These are phyloP conservation scores for Athelia sp. DNA, from an alignment of 1,284 basidiomycete genomes.

Conservation along the genomic window DNA sequence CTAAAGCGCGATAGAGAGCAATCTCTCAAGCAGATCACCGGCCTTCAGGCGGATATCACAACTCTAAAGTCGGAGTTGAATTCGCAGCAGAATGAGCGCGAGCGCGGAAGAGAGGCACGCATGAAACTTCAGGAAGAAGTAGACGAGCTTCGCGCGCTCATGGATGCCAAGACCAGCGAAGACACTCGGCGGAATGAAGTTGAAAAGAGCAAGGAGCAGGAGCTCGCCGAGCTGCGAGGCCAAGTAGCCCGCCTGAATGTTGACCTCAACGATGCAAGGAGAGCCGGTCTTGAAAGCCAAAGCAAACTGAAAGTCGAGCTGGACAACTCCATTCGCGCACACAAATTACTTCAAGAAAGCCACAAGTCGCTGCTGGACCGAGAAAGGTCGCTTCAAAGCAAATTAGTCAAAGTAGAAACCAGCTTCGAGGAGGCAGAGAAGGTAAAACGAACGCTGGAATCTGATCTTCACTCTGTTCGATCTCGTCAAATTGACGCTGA, in stretches of 20 bases:
- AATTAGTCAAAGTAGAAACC: constrained; percentile 48
- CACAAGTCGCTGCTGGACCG: constrained; percentile 63
- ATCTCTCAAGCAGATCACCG: constrained; percentile 55
- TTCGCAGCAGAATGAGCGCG: constrained; percentile 58
- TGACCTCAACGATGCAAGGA: constrained; percentile 57
- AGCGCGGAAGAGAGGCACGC: constrained; percentile 46
- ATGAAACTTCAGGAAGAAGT: constrained; percentile 76
- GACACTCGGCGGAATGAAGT: constrained; percentile 81
- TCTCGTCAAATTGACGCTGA: constrained; percentile 74
- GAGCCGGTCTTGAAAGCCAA: constrained; percentile 54
- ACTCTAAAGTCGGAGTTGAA: constrained; percentile 64
- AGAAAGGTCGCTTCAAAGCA: constrained; percentile 46
- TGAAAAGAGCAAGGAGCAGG: constrained; percentile 84
- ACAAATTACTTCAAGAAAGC: constrained; percentile 48
- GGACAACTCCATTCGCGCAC: constrained; percentile 54
- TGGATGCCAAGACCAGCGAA: constrained; percentile 85
- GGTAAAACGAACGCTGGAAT: constrained; percentile 64
- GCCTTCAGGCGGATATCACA: constrained; percentile 67
- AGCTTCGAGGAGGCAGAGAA: constrained; percentile 66
- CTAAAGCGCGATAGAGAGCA: constrained; percentile 50
- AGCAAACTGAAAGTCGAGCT: constrained; percentile 67
- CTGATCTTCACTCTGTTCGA: constrained; percentile 69
- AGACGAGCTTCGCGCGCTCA: constrained; percentile 77
- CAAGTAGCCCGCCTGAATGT: constrained; percentile 59
- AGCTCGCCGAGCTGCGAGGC: constrained; percentile 70